phyloP scores from a whole-genome alignment of 1,284 basidiomycete species.

The Singerocomus inundabilis region DNA sequence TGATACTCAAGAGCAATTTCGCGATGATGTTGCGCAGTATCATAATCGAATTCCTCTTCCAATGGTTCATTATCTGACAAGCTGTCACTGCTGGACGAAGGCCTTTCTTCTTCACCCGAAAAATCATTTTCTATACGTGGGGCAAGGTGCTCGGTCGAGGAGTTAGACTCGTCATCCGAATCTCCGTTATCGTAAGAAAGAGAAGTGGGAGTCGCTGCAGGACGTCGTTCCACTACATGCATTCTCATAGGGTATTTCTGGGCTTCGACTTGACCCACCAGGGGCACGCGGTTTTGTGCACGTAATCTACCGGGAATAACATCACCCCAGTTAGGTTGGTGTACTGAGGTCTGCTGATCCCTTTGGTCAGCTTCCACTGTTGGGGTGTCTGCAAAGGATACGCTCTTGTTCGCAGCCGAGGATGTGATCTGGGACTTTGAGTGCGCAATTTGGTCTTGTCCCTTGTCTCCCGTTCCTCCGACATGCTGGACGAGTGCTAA shows the following conservation, averaged over 20 bases:
- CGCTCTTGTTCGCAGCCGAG: constrained; percentile 53
- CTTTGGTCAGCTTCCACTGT: constrained; percentile 16
- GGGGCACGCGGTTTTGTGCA: constrained; percentile 37
- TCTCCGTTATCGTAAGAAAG: constrained; percentile 30
- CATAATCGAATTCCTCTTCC: constrained; percentile 54
- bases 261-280: constrained; percentile 38
- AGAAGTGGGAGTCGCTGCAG: constrained; percentile 26
- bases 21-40: constrained; percentile 63
- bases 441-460: constrained; percentile 34
- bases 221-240: constrained; percentile 64
- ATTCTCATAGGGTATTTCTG: constrained; percentile 59
- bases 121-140: constrained; percentile 18
- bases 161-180: constrained; percentile 50
- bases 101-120: constrained; percentile 10
- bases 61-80: constrained; percentile 32
- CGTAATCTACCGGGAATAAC: constrained; percentile 50
- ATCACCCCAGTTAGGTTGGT: constrained; percentile 50
- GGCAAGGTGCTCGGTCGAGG: constrained; percentile 31
- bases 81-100: constrained; percentile 22
- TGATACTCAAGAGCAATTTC: constrained; percentile 74
- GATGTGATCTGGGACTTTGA: constrained; percentile 13
- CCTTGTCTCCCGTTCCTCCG: constrained; percentile 41
- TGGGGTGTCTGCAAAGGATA: constrained; percentile 55
- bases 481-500: constrained; percentile 56
- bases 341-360: constrained; percentile 1